These are phyloP conservation scores for Penicillium pancosmium DNA, from an alignment of 495 filamentous ascomycete species.

Conservation along the genomic window DNA sequence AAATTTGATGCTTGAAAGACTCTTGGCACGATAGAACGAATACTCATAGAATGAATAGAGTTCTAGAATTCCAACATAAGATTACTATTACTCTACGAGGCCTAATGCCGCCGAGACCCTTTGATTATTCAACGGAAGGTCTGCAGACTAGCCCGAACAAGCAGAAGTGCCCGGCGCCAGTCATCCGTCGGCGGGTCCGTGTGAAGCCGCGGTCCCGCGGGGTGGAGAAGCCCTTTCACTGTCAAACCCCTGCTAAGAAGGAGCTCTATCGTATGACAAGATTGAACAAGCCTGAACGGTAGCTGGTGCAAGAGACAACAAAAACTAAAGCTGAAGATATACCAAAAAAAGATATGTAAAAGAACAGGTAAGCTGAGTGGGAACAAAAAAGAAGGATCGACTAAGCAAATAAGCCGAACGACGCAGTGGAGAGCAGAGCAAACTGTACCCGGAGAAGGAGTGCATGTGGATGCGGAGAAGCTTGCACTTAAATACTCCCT, in stretches of 20 bases:
- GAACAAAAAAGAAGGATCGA: background rate
- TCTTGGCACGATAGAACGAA: too few relatives aligned
- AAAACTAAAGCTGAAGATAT: constrained; percentile 4
- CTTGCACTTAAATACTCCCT: background rate
- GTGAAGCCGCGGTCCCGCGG: constrained; percentile 24
- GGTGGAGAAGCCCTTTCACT: background rate
- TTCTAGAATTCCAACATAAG: too few relatives aligned
- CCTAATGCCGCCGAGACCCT: background rate
- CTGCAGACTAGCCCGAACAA: background rate
- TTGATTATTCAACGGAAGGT: background rate
- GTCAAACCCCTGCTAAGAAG: too few relatives aligned
- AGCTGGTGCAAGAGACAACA: background rate
- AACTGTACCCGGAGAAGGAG: constrained; percentile 11
- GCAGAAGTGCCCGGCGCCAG: constrained; percentile 5
- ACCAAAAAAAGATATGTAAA: background rate
- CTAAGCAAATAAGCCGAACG: background rate
- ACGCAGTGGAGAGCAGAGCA: background rate
- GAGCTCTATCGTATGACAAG: too few relatives aligned
- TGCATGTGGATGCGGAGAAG: constrained; percentile 33
- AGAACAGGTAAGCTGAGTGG: background rate
- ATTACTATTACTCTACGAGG: too few relatives aligned
- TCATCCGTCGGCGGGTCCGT: constrained; percentile 12
- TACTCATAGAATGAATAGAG: too few relatives aligned
- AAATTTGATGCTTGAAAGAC: constrained; percentile 1
- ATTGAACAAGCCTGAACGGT: too few relatives aligned